Base-by-base conservation (phyloP, 2,329 filamentous ascomycete species). In the Nemania diffusa region DNA sequence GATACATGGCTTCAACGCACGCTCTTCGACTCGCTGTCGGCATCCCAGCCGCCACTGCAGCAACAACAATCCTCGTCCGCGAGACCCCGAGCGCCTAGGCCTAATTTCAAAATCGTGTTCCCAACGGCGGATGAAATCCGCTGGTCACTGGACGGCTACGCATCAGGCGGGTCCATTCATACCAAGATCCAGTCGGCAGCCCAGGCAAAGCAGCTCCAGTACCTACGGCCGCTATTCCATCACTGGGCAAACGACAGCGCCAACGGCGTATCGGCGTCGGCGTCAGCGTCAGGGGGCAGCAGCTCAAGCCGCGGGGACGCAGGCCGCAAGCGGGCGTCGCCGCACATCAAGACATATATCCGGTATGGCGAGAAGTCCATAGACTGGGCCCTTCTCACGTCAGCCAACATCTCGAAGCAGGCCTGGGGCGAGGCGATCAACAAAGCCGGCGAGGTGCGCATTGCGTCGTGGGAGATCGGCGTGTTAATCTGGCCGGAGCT, bases 331-430 rank as follows among this genome's bases (percentile, higher is more conserved):
- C 84, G 88, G 32, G 93, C 93, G 20, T 92, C 93, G 0, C 94
- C 94, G 0, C 94, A 97, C 73, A 92, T 97, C 76, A 97, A 97
- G 78, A 97, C 93, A 0, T 97, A 96, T 74, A 89, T 94, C 51
- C 88, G 92, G 4, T 94, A 85, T 71, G 79, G 81, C 60, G 71
- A 77, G n/a, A 74, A 81, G 20, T 76, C 73, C 0, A 89, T 97
- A 44, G 92, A 96, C 75, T 97, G 94, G 94, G 93, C 92, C 1
- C 83, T 97, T 70, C 78, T 97, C 1, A 97, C 93, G 0, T 96
- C 92, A n/a, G 93, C 94, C n/a, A 97, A 97, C 72, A 78, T 97
- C 2, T 96, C 92, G 1, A 95, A 90, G 68, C 93, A 97, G 79
- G 94, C 94, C 0, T 97, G 94, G 94, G 94, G 94, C 1, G 89